These are phyloP conservation scores for Hyaloscypha hepaticicola DNA, from an alignment of 495 filamentous ascomycete species.

Conservation along the genomic window DNA sequence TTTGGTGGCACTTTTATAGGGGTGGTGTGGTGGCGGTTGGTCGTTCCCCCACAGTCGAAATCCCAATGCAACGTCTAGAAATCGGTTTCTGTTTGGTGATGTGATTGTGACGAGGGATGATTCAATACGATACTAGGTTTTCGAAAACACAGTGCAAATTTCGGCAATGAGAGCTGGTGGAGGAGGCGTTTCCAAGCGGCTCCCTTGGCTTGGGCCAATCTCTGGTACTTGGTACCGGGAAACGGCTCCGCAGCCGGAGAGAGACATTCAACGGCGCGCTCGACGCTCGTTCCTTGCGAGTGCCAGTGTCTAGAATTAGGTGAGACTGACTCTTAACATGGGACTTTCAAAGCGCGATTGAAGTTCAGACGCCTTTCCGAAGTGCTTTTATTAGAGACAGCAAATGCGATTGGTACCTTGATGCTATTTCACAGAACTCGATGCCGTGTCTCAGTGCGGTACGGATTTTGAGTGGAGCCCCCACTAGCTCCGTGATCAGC, in stretches of 20 bases:
- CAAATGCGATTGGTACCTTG: background rate
- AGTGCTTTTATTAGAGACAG: background rate
- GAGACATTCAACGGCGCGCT: too few relatives aligned
- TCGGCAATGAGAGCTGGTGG: too few relatives aligned
- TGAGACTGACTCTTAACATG: too few relatives aligned
- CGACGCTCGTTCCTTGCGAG: too few relatives aligned
- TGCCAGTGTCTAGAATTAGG: too few relatives aligned
- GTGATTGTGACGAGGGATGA: background rate
- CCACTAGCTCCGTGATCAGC: background rate
- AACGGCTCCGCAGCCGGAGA: too few relatives aligned
- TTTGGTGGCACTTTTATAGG: slow-evolving; percentile 1
- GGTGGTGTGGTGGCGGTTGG: slow-evolving; percentile 1
- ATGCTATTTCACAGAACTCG: background rate
- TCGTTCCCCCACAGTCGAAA: slow-evolving; percentile 3
- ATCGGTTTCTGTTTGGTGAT: background rate
- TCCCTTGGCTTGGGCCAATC: too few relatives aligned
- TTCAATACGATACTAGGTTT: background rate
- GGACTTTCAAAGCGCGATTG: too few relatives aligned
- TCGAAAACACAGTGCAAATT: too few relatives aligned
- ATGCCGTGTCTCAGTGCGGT: background rate
- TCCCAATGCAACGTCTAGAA: background rate
- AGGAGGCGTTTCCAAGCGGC: too few relatives aligned
- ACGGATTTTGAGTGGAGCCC: background rate
- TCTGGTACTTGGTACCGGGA: too few relatives aligned
- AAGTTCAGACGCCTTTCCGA: background rate